These are phyloP conservation scores for Cladophialophora psammophila DNA, from an alignment of 2,329 filamentous ascomycete species.

Conservation along the genomic window DNA sequence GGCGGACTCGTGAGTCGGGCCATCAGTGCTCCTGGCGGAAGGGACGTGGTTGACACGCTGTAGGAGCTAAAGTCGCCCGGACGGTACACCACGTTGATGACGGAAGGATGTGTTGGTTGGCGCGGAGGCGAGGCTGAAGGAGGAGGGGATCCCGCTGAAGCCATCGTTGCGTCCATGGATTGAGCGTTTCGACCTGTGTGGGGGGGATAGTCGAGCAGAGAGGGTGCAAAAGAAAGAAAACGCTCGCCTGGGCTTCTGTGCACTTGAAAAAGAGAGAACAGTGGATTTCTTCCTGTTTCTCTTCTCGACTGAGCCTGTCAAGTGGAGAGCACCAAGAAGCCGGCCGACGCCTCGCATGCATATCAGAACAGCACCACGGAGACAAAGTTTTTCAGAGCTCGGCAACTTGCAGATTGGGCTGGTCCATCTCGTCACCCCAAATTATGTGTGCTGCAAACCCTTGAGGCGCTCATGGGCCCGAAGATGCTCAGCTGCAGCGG, in stretches of 20 bases:
- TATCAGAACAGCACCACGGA: neutral
- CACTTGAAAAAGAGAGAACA: neutral
- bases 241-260: neutral
- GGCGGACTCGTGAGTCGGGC: slow-evolving; percentile 30
- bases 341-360: slow-evolving; percentile 6
- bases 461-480: neutral
- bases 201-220: neutral
- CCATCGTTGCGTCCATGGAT: neutral
- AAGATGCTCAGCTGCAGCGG: neutral
- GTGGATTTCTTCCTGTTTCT: neutral
- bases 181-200: neutral
- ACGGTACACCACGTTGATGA: slow-evolving; percentile 31
- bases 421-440: neutral
- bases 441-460: neutral
- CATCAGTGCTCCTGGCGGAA: slow-evolving; percentile 29
- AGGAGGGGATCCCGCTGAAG: neutral
- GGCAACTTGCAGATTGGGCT: neutral
- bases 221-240: neutral
- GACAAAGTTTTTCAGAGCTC: neutral
- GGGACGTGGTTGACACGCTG: slow-evolving; percentile 18
- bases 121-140: neutral
- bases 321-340: slow-evolving; percentile 11
- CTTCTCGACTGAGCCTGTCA: neutral
- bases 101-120: slow-evolving; percentile 29
- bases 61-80: slow-evolving; percentile 30